Evolutionary conservation across 164 flowering plant species (phyloP).

Genomic region (Magnolia sinica): DNA sequence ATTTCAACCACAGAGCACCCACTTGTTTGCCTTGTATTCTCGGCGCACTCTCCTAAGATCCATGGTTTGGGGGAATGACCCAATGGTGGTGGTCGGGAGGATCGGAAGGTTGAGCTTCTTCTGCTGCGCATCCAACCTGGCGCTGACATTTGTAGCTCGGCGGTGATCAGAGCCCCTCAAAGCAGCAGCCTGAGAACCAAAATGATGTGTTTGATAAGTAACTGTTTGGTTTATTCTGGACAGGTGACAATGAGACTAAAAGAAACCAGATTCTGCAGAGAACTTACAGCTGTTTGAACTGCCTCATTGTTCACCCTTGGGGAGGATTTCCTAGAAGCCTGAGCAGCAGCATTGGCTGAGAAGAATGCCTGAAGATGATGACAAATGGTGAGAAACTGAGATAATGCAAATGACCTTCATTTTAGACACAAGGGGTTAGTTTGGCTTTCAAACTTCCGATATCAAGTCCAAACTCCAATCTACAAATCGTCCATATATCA

Average conservation of each 20-base stretch:
- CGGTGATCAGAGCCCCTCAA: constrained; percentile 84
- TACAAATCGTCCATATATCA: no score
- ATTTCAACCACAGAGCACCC: constrained; percentile 5
- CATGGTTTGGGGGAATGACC: constrained; percentile 31
- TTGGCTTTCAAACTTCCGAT: no score
- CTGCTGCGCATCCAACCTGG: constrained; percentile 29
- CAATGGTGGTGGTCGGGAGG: constrained; percentile 30
- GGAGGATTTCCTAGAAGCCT: constrained; percentile 61
- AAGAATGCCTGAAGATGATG: constrained; percentile 46
- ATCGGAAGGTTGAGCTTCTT: constrained; percentile 27
- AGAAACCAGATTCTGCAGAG: constrained; percentile 14
- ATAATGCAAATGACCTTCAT: not conserved
- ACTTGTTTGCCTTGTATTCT: constrained; percentile 30
- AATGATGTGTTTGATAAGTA: constrained; percentile 26
- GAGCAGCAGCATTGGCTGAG: constrained; percentile 60
- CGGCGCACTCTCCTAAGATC: constrained; percentile 30
- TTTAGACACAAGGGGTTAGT: no score
- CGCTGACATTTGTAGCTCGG: constrained; percentile 76
- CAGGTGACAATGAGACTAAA: not conserved
- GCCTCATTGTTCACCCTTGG: constrained; percentile 68
- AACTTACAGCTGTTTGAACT: constrained; percentile 68
- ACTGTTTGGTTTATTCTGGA: not conserved
- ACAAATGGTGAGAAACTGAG: not conserved
- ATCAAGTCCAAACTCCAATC: no score
- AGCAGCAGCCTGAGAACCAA: constrained; percentile 66